A percentile compares a stretch with the other conserved stretches of the same genome.
Conservation (phyloP, 1,284 basidiomycete genomes). For the Puccinia horiana region DNA sequence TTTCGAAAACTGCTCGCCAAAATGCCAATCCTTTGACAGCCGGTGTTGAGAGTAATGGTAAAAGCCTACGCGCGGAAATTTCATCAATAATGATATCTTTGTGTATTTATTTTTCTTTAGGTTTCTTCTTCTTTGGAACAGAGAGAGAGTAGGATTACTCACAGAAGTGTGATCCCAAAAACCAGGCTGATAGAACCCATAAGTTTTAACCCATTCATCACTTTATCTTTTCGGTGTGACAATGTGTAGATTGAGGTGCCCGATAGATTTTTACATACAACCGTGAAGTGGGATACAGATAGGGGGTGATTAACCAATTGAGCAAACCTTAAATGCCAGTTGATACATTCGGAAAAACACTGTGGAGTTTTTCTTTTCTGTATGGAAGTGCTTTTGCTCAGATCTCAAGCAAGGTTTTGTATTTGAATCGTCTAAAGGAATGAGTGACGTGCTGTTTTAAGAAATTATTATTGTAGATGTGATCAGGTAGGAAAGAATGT, state of each 20-base stretch:
- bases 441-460: slow-evolving; percentile 3
- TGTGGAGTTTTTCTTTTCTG: neutral
- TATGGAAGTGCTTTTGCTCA: neutral
- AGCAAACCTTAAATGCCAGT: neutral
- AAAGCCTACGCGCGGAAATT: slow-evolving; percentile 3
- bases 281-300: neutral
- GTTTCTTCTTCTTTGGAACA: neutral
- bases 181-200: slow-evolving; percentile 31
- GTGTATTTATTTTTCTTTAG: neutral
- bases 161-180: slow-evolving; percentile 20
- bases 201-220: slow-evolving; percentile 30
- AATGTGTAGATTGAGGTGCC: neutral
- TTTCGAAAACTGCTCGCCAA: slow-evolving; percentile 37
- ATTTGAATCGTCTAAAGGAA: neutral
- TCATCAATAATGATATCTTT: neutral
- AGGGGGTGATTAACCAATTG: neutral
- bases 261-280: slow-evolving; percentile 1
- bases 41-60: slow-evolving; percentile 42
- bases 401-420: neutral
- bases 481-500: neutral
- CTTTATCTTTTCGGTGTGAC: neutral
- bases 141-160: neutral
- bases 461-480: neutral
- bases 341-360: neutral
- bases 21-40: slow-evolving; percentile 33